Base-by-base conservation (phyloP, 176 grass and related monocot genomes). In the Bolboschoenus planiculmis region DNA sequence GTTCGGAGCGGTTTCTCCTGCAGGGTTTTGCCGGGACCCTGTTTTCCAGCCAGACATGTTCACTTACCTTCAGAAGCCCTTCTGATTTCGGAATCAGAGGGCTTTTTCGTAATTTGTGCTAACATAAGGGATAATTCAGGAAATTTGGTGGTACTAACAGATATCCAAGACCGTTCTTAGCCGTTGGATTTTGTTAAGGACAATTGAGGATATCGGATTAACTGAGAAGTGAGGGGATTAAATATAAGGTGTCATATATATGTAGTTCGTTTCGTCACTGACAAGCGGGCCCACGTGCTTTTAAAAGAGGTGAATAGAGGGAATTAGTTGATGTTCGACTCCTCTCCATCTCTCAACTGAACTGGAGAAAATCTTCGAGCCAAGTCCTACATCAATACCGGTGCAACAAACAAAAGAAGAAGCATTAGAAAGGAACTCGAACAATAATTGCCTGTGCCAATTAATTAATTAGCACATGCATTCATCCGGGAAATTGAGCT, bases 1-100 rank as follows among this genome's bases (percentile, higher is more conserved):
- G 46, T 87, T 91, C 62, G 83, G 34, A 18, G 88, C 83, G 6
- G 56, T 83, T 10, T 87, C 87, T 5, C 91, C 89, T 6, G 51
- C 3, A 2, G 36, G 30, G 15, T 83, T 88, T 46, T 78, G 54
- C 4, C 83, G 87, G 3, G 89, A 88, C 78, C 74, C 81, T 2
- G 82, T 81, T 40, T 80, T 57, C 24, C 56, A 90, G 81, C 81
- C 83, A 0, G 91, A 97, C 75, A 85, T 94, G 84, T 60, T 94
- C 84, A 72, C 67, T 21, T 91, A 87, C 78, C 73, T 97, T 48
- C 88, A 97, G 82, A 81, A 84, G 7, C 87, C 78, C 4, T 91
- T 89, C 86, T 91, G 78, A 94, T 31, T 48, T 34, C 3, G 23
- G 5, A 50, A 14, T 48, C 36, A 15, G 24, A 5, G 14, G 11